Evolutionary conservation across 768 basidiomycete species (phyloP).

Genomic region (Pulveroboletus ravenelii): DNA sequence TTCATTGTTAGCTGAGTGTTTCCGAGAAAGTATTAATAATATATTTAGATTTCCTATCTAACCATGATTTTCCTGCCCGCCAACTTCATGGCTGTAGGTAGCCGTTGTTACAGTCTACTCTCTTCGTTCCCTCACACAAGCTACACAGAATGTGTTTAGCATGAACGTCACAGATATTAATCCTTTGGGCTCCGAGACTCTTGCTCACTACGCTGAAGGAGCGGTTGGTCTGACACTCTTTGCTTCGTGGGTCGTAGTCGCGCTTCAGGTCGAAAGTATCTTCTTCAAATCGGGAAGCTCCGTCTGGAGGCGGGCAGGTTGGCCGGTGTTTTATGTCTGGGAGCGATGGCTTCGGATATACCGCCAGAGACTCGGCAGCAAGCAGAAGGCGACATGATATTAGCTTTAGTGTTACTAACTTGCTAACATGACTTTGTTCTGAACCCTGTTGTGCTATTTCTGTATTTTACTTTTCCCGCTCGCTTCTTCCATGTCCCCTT

Average conservation of each 20-base stretch:
- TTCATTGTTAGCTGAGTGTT: conserved; percentile 22
- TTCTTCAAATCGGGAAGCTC: conserved; percentile 17
- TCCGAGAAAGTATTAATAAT: background rate
- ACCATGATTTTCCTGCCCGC: conserved; percentile 61
- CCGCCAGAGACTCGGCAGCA: background rate
- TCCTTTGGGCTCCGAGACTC: conserved; percentile 18
- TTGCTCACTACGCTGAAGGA: conserved; percentile 36
- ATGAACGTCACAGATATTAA: conserved; percentile 52
- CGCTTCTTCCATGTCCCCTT: too few species aligned
- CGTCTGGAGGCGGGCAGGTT: conserved; percentile 17
- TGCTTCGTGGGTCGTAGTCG: conserved; percentile 52
- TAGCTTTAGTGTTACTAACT: background rate
- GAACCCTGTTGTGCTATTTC: background rate
- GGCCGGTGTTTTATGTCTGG: conserved; percentile 17
- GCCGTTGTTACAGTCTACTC: too few species aligned
- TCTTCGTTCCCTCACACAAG: conserved; percentile 3
- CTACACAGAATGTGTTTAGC: conserved; percentile 43
- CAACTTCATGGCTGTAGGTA: conserved; percentile 37
- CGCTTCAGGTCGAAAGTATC: conserved; percentile 38
- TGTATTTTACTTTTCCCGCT: background rate
- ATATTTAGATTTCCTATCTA: conserved; percentile 39
- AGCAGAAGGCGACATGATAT: conserved; percentile 9
- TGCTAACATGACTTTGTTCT: background rate
- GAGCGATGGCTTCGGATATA: background rate
- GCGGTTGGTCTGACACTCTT: conserved; percentile 45